Percentiles rank a stretch among this genome's conserved stretches.
These are phyloP conservation scores for Middelhovenomyces tepae DNA, from an alignment of 805 yeast genomes.

Conservation along the genomic window DNA sequence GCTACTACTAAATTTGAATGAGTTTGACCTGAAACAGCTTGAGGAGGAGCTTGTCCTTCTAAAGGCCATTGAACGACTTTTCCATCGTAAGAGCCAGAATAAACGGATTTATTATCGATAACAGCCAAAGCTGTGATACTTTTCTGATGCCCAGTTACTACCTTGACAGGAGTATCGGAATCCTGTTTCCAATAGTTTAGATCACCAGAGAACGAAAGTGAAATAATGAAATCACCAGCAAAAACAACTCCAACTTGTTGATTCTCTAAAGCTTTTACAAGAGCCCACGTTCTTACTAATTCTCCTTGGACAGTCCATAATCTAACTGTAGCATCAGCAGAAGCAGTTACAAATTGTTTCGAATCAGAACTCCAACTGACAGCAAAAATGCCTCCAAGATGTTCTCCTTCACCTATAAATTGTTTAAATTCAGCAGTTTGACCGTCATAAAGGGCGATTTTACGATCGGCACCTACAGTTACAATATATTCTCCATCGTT, in stretches of 20 bases:
- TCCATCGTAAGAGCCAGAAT: slow-evolving; percentile 82
- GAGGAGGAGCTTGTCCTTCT: slow-evolving; percentile 28
- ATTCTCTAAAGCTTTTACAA: slow-evolving; percentile 41
- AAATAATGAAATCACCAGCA: slow-evolving; percentile 50
- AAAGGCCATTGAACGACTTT: slow-evolving; percentile 52
- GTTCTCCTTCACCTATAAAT: slow-evolving; percentile 34
- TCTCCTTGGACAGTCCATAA: slow-evolving; percentile 35
- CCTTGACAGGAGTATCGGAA: slow-evolving; percentile 27
- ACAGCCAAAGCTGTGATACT: slow-evolving; percentile 55
- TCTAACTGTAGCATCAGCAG: slow-evolving; percentile 75
- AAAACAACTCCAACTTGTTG: slow-evolving; percentile 78
- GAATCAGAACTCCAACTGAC: slow-evolving; percentile 59
- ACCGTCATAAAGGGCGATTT: slow-evolving; percentile 74
- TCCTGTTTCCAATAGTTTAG: slow-evolving; percentile 47
- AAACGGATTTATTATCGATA: slow-evolving; percentile 24
- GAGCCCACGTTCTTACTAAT: slow-evolving; percentile 41
- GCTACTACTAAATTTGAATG: slow-evolving; percentile 67
- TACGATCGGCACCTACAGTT: slow-evolving; percentile 80
- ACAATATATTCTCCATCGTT: slow-evolving; percentile 70
- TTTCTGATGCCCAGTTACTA: slow-evolving; percentile 72
- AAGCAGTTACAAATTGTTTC: slow-evolving; percentile 57
- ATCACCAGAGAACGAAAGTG: slow-evolving; percentile 65
- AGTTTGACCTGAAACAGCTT: slow-evolving; percentile 30
- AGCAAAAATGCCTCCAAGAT: slow-evolving; percentile 75
- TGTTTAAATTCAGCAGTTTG: slow-evolving; percentile 66